These are phyloP conservation scores for Pezicula carpinea DNA, from an alignment of 2,329 filamentous ascomycete species.

Conservation along the genomic window DNA sequence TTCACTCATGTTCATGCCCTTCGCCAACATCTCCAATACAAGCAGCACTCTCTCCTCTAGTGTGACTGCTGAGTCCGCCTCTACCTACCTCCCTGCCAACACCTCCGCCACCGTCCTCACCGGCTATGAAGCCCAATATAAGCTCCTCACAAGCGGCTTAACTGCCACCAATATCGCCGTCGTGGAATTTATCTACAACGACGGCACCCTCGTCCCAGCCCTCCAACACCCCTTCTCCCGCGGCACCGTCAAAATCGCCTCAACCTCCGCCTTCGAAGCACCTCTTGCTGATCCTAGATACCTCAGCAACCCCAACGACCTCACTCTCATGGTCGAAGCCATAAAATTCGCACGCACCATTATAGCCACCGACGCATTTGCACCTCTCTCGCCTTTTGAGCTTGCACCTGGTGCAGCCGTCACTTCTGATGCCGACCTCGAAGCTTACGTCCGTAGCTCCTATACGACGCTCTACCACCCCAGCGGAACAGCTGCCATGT, in stretches of 20 bases:
- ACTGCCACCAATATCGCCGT: neutral
- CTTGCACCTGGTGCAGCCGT: conserved; percentile 22
- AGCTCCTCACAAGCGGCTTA: neutral
- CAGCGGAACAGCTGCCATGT: conserved; percentile 7
- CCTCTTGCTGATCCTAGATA: conserved; percentile 31
- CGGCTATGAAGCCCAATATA: conserved; percentile 1
- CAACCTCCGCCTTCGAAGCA: conserved; percentile 17
- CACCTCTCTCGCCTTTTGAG: conserved; percentile 26
- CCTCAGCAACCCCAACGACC: conserved; percentile 30
- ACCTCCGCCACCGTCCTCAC: neutral
- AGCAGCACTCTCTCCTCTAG: neutral
- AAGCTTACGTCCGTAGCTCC: conserved; percentile 23
- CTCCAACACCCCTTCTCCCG: conserved; percentile 2
- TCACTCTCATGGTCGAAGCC: conserved; percentile 20
- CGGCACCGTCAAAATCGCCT: conserved; percentile 23
- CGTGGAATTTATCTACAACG: conserved; percentile 1
- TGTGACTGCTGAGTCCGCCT: neutral
- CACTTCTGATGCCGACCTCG: conserved; percentile 17
- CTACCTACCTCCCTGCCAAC: neutral
- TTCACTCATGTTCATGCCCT: neutral
- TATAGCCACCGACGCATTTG: conserved; percentile 26
- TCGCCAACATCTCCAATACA: neutral
- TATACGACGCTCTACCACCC: conserved; percentile 32
- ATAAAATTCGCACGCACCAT: neutral
- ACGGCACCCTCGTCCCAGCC: neutral